phyloP scores from a whole-genome alignment of 768 basidiomycete genomes.

The Infundibulicybe gibba region DNA sequence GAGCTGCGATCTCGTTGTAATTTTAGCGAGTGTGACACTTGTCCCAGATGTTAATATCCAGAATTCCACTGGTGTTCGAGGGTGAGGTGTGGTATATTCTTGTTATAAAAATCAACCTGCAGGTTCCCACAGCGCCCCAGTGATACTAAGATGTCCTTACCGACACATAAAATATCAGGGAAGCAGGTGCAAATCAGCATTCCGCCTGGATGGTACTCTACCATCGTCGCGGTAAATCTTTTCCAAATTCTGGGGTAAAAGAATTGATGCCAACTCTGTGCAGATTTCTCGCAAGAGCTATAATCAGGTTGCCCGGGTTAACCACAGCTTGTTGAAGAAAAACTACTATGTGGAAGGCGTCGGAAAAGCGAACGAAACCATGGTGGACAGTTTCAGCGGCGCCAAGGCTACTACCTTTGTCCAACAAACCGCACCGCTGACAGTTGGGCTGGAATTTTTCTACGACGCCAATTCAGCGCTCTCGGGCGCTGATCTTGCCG shows the following conservation, averaged over 20 bases:
- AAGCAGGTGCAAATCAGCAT: slow-evolving; percentile 5
- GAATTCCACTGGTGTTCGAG: not conserved
- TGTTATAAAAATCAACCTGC: not conserved
- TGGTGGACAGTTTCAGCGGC: slow-evolving; percentile 2
- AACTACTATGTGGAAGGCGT: not conserved
- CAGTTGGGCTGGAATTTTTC: slow-evolving; percentile 1
- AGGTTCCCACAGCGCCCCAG: not conserved
- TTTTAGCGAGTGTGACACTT: not conserved
- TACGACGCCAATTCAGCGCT: not conserved
- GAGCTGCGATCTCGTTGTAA: too few species aligned
- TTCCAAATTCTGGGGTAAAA: not conserved
- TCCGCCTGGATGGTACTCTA: slow-evolving; percentile 8
- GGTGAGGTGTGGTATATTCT: not conserved
- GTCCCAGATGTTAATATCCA: not conserved
- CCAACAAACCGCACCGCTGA: slow-evolving; percentile 2
- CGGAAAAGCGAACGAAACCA: slow-evolving; percentile 1
- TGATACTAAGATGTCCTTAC: slow-evolving; percentile 3
- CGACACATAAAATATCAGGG: slow-evolving; percentile 1
- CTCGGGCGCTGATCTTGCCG: not conserved
- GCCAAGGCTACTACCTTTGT: slow-evolving; percentile 2
- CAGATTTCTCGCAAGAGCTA: slow-evolving; percentile 6
- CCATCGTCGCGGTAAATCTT: slow-evolving; percentile 5
- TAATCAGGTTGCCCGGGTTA: slow-evolving; percentile 1
- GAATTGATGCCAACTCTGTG: not conserved
- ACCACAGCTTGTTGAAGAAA: slow-evolving; percentile 1